These are phyloP conservation scores for Mycena metata DNA, from an alignment of 768 basidiomycete species.

Conservation along the genomic window DNA sequence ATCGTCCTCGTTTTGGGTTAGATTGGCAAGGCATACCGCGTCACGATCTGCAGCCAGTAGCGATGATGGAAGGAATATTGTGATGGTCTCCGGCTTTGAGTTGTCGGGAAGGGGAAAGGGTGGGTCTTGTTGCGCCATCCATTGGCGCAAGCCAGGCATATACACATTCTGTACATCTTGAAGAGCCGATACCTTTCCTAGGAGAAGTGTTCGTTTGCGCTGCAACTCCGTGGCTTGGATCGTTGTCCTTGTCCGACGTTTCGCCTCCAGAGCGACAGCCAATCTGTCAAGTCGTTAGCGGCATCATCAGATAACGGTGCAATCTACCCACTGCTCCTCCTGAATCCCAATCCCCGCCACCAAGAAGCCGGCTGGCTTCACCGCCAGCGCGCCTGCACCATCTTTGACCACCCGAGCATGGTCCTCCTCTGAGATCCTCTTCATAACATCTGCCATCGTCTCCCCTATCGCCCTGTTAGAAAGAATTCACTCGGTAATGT, in stretches of 20 bases:
- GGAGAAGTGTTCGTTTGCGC: not conserved
- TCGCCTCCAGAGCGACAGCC: not conserved
- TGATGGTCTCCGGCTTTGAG: slow-evolving; percentile 10
- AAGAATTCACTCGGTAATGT: not conserved
- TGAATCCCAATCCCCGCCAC: not conserved
- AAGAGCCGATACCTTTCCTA: not conserved
- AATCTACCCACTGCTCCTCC: not conserved
- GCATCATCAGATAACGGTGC: not conserved
- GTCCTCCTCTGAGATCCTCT: not conserved
- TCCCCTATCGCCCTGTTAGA: not conserved
- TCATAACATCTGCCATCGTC: slow-evolving; percentile 2
- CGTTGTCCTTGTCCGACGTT: not conserved
- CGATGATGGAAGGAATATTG: slow-evolving; percentile 39
- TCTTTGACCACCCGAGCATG: not conserved
- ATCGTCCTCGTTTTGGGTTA: slow-evolving; percentile 35
- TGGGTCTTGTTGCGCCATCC: not conserved
- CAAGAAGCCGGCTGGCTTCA: not conserved
- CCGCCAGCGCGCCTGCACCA: not conserved
- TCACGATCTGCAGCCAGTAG: slow-evolving; percentile 11
- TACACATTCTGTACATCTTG: not conserved
- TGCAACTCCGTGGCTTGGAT: slow-evolving; percentile 4
- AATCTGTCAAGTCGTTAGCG: not conserved
- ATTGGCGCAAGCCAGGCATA: not conserved
- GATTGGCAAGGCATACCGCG: slow-evolving; percentile 25
- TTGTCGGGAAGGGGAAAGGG: slow-evolving; percentile 11